These are phyloP conservation scores for Lagenidium giganteum DNA, from an alignment of 352 stramenopile genomes.

Conservation along the genomic window DNA sequence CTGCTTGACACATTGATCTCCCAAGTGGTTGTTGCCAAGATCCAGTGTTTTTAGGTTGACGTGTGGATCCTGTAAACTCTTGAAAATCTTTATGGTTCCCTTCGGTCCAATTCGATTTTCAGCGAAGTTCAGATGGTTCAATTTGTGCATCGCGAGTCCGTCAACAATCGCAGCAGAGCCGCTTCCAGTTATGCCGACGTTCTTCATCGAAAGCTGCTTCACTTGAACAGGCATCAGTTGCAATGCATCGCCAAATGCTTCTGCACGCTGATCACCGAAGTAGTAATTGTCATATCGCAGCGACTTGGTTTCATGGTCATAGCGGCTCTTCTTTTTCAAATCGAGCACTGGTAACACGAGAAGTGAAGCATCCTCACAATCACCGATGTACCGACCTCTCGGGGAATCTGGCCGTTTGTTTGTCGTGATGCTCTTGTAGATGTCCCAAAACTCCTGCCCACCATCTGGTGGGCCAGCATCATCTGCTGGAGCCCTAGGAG, in stretches of 20 bases:
- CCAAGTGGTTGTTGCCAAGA: constrained; percentile 68
- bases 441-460: constrained; percentile 38
- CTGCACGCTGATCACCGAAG: constrained; percentile 59
- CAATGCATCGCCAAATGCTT: constrained; percentile 54
- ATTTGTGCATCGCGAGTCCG: constrained; percentile 36
- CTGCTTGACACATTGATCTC: constrained; percentile 46
- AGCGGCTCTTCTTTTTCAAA: constrained; percentile 36
- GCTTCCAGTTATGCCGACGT: constrained; percentile 49
- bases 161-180: constrained; percentile 57
- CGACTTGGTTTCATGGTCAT: constrained; percentile 29
- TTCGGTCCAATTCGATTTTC: constrained; percentile 59
- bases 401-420: constrained; percentile 40
- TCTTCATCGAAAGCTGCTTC: constrained; percentile 66
- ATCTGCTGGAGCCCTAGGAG: not conserved
- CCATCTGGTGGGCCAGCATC: not conserved
- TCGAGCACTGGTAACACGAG: constrained; percentile 67
- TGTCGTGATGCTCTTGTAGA: constrained; percentile 43
- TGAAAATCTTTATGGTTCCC: constrained; percentile 49
- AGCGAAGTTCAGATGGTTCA: constrained; percentile 63
- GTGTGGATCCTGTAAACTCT: constrained; percentile 42
- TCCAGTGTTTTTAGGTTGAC: constrained; percentile 58
- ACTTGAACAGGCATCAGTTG: constrained; percentile 48
- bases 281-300: constrained; percentile 74
- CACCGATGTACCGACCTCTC: constrained; percentile 51
- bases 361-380: constrained; percentile 48